Evolutionary conservation across 352 stramenopile species (phyloP).

Genomic region (Achlya hypogyna): DNA sequence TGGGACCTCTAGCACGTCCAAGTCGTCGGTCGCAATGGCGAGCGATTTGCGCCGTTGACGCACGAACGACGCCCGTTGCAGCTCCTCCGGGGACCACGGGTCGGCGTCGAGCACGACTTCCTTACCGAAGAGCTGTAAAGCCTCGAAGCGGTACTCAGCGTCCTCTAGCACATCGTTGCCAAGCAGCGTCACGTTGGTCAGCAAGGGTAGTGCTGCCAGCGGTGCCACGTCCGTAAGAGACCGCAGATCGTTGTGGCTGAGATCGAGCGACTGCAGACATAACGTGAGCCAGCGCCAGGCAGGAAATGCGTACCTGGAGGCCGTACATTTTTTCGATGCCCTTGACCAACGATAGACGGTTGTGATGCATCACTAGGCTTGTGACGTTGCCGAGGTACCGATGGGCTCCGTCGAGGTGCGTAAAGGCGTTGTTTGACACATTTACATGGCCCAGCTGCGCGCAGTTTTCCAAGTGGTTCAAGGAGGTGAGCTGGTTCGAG

Average conservation of each 20-base stretch:
- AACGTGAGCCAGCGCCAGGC: no score
- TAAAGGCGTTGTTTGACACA: background rate
- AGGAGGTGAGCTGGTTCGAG: background rate
- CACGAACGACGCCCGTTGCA: background rate
- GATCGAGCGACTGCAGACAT: background rate
- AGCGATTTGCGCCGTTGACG: background rate
- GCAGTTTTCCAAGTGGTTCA: constrained; percentile 11
- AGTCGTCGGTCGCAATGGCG: background rate
- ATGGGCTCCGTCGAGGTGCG: background rate
- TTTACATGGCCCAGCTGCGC: constrained; percentile 1
- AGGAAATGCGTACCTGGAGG: background rate
- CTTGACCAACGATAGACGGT: background rate
- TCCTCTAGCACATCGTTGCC: background rate
- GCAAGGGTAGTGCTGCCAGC: background rate
- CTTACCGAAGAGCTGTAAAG: background rate
- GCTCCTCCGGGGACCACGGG: background rate
- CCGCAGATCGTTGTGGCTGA: background rate
- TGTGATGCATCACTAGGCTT: background rate
- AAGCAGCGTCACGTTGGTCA: background rate
- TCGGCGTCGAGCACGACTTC: background rate
- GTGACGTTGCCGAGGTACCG: constrained; percentile 4
- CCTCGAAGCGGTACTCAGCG: background rate
- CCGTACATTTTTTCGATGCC: constrained; percentile 9
- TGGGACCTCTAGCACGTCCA: no score
- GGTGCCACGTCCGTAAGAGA: background rate